phyloP scores from a whole-genome alignment of 108 stramenopile genomes.

The Cyclotella distinguenda region DNA sequence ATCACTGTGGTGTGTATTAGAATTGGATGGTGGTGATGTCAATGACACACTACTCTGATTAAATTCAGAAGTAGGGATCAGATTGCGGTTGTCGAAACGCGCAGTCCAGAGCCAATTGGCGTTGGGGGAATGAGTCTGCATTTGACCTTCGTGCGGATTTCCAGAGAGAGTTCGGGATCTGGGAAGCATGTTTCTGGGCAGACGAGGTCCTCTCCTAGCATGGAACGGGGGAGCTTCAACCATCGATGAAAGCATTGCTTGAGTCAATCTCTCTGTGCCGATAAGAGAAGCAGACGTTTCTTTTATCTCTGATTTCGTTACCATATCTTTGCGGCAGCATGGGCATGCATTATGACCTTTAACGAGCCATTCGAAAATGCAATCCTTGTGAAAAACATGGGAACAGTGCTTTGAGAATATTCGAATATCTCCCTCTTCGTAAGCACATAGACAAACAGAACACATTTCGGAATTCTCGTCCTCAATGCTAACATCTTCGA shows the following conservation, averaged over 20 bases:
- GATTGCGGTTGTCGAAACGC: slow-evolving; percentile 2
- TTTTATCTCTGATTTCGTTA: slow-evolving; percentile 41
- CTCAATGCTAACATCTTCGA: slow-evolving; percentile 38
- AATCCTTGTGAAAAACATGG: slow-evolving; percentile 47
- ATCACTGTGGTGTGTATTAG: slow-evolving; percentile 10
- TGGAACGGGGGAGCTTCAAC: slow-evolving; percentile 34
- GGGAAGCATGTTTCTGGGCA: slow-evolving; percentile 18
- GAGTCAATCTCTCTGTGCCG: slow-evolving; percentile 28
- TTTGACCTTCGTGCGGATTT: not conserved
- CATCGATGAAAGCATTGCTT: slow-evolving; percentile 16
- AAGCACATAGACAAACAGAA: slow-evolving; percentile 35
- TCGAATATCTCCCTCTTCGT: slow-evolving; percentile 38
- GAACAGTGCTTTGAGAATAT: slow-evolving; percentile 40
- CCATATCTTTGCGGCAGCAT: slow-evolving; percentile 42
- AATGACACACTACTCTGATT: not conserved
- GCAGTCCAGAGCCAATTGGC: slow-evolving; percentile 21
- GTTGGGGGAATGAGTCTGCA: slow-evolving; percentile 4
- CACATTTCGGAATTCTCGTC: slow-evolving; percentile 41
- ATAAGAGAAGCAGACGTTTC: slow-evolving; percentile 38
- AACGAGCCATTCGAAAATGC: slow-evolving; percentile 46
- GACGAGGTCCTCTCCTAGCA: slow-evolving; percentile 2
- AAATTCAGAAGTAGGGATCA: not conserved
- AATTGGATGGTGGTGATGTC: not conserved
- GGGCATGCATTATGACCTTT: slow-evolving; percentile 44
- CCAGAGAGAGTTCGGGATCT: slow-evolving; percentile 7